Evolutionary conservation across 2,329 filamentous ascomycete species (phyloP).

Genomic region (Corinectria fuckeliana): DNA sequence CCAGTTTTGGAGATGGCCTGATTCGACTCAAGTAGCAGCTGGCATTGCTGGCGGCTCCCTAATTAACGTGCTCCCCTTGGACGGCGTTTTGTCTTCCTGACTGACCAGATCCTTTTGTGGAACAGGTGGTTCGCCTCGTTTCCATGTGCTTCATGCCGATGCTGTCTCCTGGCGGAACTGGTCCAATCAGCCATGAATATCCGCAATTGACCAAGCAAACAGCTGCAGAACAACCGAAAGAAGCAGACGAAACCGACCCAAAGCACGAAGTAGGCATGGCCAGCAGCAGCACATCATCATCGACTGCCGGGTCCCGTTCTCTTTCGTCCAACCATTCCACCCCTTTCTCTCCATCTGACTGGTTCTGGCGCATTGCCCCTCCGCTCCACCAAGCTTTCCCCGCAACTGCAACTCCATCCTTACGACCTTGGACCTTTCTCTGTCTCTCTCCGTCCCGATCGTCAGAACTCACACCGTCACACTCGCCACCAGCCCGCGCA

Average conservation of each 20-base stretch:
- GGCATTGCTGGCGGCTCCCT: neutral
- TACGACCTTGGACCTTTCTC: neutral
- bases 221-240: neutral
- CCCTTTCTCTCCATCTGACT: conserved; percentile 23
- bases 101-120: neutral
- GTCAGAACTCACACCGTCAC: conserved; percentile 39
- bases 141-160: neutral
- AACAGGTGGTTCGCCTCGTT: neutral
- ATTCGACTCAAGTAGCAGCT: neutral
- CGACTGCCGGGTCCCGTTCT: conserved; percentile 7
- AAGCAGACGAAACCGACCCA: too few species aligned
- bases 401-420: conserved; percentile 30
- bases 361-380: conserved; percentile 20
- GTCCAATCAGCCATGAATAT: conserved; percentile 10
- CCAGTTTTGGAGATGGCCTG: neutral
- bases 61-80: neutral
- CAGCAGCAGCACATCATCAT: conserved; percentile 21
- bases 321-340: conserved; percentile 18
- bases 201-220: conserved; percentile 10
- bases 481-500: conserved; percentile 19
- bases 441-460: conserved; percentile 36
- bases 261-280: too few species aligned
- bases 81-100: neutral
- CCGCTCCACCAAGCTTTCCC: conserved; percentile 33
- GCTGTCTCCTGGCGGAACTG: neutral